Base-by-base conservation (phyloP, 2,329 filamentous ascomycete species). In the Leptographium lundbergii region DNA sequence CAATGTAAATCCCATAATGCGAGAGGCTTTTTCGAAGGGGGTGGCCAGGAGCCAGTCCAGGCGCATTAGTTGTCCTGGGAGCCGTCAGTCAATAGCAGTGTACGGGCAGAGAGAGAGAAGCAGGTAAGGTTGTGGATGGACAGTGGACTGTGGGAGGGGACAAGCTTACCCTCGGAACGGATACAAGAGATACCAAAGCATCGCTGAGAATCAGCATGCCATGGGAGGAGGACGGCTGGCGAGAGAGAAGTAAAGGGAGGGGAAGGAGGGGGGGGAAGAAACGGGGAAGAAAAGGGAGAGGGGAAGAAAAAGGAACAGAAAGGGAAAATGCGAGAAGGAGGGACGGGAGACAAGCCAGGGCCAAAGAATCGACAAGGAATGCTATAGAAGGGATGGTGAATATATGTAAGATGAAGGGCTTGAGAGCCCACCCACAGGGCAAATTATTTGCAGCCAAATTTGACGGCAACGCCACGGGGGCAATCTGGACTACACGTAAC, bases 171-270 rank as follows among this genome's bases (percentile, higher is more conserved):
- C 86, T 80, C 87, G 80, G 65, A 91, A 76, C 68, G 87, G 87
- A 74, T 87, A 90, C 64, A 91, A 75, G 57, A 91, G 73, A 75
- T 87, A 89, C 86, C 86, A 89, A 73, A 89, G 86, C 86, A 89
- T 82, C 67, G 66, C 62, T 54, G 54, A 34, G 39, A 5, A 17
- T 53, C 51, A 56, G 27, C 47, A 42, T 54, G 39, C 42, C 51
- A 22, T 22, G 24, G 25, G 27, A 6, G 27, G 24, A 39, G 19
- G n/a, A n/a, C 6, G 32, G 10, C 9, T 11, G 32, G 32, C 32
- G 32, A 59, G 52, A 7, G 45, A 10, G 19, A 48, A 14, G 42
- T n/a, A 32, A 29, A 2, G 42, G 32, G 25, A 29, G 27, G 13
- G 27, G 32, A 50, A 17, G 53, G 39, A 48, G 36, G 32, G 25